Conservation (phyloP, 2,329 filamentous ascomycete genomes). For the Aspergillus awamori region DNA sequence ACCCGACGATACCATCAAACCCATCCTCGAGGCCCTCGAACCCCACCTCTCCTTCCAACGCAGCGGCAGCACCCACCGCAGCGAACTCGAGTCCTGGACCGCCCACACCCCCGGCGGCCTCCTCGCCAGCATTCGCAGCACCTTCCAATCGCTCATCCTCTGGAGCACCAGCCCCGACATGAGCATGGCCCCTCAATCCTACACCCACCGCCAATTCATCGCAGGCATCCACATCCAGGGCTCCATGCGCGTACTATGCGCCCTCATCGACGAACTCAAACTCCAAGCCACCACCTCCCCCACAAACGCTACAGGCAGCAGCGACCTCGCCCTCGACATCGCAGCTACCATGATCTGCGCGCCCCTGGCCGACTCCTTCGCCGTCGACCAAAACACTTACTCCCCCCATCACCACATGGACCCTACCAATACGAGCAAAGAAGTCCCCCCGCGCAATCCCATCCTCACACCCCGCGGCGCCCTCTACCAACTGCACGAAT, state of each 20-base stretch:
- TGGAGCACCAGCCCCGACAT: constrained; percentile 57
- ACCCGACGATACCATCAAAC: constrained; percentile 54
- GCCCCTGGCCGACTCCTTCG: constrained; percentile 43
- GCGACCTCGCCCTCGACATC: constrained; percentile 49
- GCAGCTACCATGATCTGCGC: constrained; percentile 48
- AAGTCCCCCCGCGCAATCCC: constrained; percentile 35
- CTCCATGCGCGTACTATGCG: constrained; percentile 39
- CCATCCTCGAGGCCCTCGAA: constrained; percentile 56
- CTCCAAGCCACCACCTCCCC: constrained; percentile 29
- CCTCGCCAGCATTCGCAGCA: constrained; percentile 51
- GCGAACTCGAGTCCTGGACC: constrained; percentile 58
- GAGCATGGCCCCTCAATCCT: constrained; percentile 56
- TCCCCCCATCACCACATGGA: constrained; percentile 36
- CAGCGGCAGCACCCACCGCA: constrained; percentile 48
- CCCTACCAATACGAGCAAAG: constrained; percentile 28
- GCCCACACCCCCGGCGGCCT: constrained; percentile 50
- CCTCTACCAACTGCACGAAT: constrained; percentile 42
- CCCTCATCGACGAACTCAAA: constrained; percentile 47
- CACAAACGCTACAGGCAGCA: constrained; percentile 34
- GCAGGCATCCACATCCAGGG: constrained; percentile 46
- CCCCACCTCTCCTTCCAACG: constrained; percentile 55
- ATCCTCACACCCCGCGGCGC: constrained; percentile 47
- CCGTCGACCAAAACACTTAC: constrained; percentile 38
- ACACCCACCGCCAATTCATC: constrained; percentile 59
- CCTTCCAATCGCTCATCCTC: constrained; percentile 55